phyloP scores from a whole-genome alignment of 2,329 filamentous ascomycete species.

The Arthrocladium fulminans region DNA sequence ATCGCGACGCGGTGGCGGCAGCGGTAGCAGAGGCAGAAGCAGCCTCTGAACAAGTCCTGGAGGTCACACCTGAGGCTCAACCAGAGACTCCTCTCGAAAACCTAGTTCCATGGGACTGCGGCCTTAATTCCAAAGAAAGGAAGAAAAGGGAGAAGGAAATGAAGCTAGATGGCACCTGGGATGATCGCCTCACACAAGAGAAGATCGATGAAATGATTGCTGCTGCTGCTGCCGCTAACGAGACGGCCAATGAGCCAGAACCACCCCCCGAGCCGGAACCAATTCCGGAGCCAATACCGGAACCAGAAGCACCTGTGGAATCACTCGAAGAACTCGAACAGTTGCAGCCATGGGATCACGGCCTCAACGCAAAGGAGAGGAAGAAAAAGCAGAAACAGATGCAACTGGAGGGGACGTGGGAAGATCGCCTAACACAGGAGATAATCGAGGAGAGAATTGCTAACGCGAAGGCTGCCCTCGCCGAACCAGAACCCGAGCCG shows the following conservation, averaged over 20 bases:
- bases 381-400: conserved; percentile 30
- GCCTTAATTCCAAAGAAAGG: conserved; percentile 26
- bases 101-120: conserved; percentile 25
- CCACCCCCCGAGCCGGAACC: conserved; percentile 17
- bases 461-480: conserved; percentile 15
- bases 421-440: conserved; percentile 8
- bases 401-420: conserved; percentile 12
- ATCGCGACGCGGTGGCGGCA: conserved; percentile 29
- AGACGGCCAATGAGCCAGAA: conserved; percentile 8
- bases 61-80: conserved; percentile 10
- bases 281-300: conserved; percentile 24
- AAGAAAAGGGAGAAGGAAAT: conserved; percentile 25
- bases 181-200: conserved; percentile 15
- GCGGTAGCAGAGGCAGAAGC: conserved; percentile 10
- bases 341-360: conserved; percentile 3
- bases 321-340: conserved; percentile 4
- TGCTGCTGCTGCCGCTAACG: not conserved
- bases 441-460: conserved; percentile 12
- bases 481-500: conserved; percentile 14
- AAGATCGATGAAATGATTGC: conserved; percentile 2
- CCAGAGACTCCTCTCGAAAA: conserved; percentile 14
- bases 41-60: conserved; percentile 19
- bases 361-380: conserved; percentile 19
- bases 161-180: conserved; percentile 16
- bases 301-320: conserved; percentile 15